Evolutionary conservation across 2,329 filamentous ascomycete genomes (phyloP).

Genomic region (Botrytis elliptica): DNA sequence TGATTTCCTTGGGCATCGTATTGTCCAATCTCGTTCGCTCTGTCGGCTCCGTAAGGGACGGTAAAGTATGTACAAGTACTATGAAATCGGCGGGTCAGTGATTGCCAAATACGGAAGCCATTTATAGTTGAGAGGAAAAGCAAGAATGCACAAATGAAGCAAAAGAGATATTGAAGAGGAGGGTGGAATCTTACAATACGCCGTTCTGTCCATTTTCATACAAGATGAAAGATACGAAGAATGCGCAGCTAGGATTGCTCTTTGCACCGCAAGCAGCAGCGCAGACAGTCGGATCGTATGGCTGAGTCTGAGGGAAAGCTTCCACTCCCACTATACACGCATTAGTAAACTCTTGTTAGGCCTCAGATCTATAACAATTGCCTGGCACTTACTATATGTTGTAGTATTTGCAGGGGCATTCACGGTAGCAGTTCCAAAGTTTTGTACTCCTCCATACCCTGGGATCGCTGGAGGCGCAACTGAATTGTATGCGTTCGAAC

Average conservation of each 20-base stretch:
- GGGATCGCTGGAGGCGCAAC: slow-evolving; percentile 24
- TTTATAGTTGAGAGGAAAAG: neutral
- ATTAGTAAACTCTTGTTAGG: neutral
- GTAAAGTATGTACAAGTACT: slow-evolving; percentile 43
- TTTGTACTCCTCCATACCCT: slow-evolving; percentile 35
- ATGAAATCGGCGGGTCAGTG: neutral
- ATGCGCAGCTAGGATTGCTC: slow-evolving; percentile 33
- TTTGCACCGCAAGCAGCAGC: slow-evolving; percentile 32
- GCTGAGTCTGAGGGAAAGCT: slow-evolving; percentile 35
- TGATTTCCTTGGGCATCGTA: slow-evolving; percentile 25
- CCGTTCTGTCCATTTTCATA: slow-evolving; percentile 40
- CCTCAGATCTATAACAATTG: neutral
- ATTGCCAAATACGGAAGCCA: neutral
- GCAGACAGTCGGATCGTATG: slow-evolving; percentile 39
- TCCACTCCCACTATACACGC: slow-evolving; percentile 30
- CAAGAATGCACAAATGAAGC: neutral
- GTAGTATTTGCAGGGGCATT: slow-evolving; percentile 35
- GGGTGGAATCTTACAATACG: slow-evolving; percentile 32
- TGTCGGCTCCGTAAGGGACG: slow-evolving; percentile 33
- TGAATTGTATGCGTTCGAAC: slow-evolving; percentile 18
- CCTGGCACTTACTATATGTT: slow-evolving; percentile 28
- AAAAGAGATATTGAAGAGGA: neutral
- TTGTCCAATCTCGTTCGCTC: slow-evolving; percentile 28
- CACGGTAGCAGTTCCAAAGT: slow-evolving; percentile 38
- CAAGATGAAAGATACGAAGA: slow-evolving; percentile 43